phyloP scores from a whole-genome alignment of 352 stramenopile species.

The Globisporangium barbulae region DNA sequence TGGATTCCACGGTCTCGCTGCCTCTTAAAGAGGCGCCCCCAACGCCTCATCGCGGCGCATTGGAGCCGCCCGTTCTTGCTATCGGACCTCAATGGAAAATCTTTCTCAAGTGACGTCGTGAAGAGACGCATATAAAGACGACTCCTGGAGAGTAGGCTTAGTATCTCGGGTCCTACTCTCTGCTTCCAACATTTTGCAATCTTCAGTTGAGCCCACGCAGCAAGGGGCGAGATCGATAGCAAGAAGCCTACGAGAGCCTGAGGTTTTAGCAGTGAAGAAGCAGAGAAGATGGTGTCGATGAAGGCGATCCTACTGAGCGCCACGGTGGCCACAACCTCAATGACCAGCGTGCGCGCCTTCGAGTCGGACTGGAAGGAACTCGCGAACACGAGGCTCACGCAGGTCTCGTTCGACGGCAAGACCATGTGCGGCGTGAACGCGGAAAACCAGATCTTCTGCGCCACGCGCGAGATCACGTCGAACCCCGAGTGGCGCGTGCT shows the following conservation, averaged over 20 bases:
- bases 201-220: slow-evolving; percentile 6
- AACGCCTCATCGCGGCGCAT: background rate
- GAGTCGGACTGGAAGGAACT: slow-evolving; percentile 12
- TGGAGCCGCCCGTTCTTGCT: background rate
- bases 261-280: background rate
- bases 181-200: slow-evolving; percentile 4
- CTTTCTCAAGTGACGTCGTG: background rate
- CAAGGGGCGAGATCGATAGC: background rate
- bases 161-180: background rate
- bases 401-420: slow-evolving; percentile 19
- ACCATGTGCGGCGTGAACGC: slow-evolving; percentile 16
- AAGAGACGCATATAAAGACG: background rate
- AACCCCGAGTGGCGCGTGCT: background rate
- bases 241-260: background rate
- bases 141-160: background rate
- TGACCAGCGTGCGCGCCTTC: background rate
- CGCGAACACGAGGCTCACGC: background rate
- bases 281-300: slow-evolving; percentile 14
- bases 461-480: slow-evolving; percentile 3
- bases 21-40: background rate
- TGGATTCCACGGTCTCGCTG: background rate
- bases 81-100: background rate
- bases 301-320: slow-evolving; percentile 11
- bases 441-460: slow-evolving; percentile 8
- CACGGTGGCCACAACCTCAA: background rate